Conservation (phyloP, 345 rosid genomes). For the Lepidium sativum region DNA sequence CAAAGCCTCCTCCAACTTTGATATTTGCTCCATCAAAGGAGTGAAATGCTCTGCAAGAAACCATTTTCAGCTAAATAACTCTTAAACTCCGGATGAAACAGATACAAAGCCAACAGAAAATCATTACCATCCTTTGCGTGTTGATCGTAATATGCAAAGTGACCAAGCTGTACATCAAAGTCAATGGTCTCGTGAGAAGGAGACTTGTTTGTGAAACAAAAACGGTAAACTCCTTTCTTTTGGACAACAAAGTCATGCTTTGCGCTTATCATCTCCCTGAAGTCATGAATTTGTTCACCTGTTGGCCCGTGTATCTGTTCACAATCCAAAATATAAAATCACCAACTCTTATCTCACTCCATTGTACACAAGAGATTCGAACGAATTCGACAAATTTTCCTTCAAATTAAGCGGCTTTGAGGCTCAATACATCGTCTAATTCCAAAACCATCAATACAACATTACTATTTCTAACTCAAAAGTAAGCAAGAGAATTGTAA, state of each 20-base stretch:
- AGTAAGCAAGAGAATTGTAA: neutral
- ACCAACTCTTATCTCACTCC: neutral
- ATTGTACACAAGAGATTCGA: neutral
- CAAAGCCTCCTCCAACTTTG: constrained; percentile 58
- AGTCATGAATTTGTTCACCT: constrained; percentile 51
- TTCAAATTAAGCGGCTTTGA: neutral
- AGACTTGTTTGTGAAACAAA: constrained; percentile 67
- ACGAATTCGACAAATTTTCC: neutral
- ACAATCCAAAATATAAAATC: neutral
- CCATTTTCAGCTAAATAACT: neutral
- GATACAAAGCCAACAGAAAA: neutral
- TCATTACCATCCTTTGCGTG: constrained; percentile 63
- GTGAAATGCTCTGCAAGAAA: constrained; percentile 48
- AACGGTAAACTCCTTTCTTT: constrained; percentile 51
- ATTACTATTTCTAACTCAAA: neutral
- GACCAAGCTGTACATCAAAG: constrained; percentile 57
- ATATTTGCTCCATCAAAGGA: constrained; percentile 55
- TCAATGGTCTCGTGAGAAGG: constrained; percentile 68
- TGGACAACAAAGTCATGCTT: constrained; percentile 51
- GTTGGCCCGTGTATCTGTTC: constrained; percentile 52
- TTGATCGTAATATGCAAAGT: constrained; percentile 50
- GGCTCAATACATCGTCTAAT: neutral
- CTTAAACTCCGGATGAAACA: neutral
- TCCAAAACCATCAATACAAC: neutral
- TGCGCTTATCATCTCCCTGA: constrained; percentile 51